Evolutionary conservation across 140 eudicot genomes (phyloP).

Genomic region (Ambrosia hybrid): DNA sequence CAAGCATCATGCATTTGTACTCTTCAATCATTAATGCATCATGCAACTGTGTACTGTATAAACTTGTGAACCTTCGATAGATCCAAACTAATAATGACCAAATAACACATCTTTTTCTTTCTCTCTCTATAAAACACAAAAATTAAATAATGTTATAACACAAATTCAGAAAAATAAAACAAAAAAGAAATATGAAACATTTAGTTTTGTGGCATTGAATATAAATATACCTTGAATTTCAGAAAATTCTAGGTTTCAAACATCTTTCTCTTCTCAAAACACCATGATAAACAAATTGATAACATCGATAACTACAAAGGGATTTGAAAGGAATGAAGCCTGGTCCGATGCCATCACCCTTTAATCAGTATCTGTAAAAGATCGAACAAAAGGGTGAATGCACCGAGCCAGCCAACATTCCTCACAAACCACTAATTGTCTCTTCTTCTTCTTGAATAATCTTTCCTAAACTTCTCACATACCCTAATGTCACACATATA

Average conservation of each 20-base stretch:
- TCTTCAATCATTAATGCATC: slow-evolving; percentile 26
- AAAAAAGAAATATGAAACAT: background rate
- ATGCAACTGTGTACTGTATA: slow-evolving; percentile 27
- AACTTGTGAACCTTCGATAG: slow-evolving; percentile 14
- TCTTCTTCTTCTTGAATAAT: slow-evolving; percentile 14
- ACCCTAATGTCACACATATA: slow-evolving; percentile 12
- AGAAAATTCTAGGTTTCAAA: background rate
- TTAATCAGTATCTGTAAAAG: background rate
- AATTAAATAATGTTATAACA: background rate
- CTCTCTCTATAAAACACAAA: slow-evolving; percentile 1
- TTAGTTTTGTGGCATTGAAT: background rate
- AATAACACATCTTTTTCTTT: slow-evolving; percentile 14
- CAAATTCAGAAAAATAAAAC: background rate
- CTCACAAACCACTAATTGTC: slow-evolving; percentile 45
- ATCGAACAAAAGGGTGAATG: slow-evolving; percentile 20
- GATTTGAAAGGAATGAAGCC: slow-evolving; percentile 86
- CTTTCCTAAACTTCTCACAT: slow-evolving; percentile 1
- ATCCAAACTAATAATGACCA: slow-evolving; percentile 32
- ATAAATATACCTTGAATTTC: slow-evolving; percentile 9
- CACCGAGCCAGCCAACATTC: slow-evolving; percentile 88
- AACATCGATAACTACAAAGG: slow-evolving; percentile 19
- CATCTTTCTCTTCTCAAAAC: background rate
- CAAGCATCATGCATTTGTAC: slow-evolving; percentile 36
- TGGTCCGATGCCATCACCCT: slow-evolving; percentile 67
- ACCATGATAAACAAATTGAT: background rate